Evolutionary conservation across 805 yeast species (phyloP).

Genomic region (Spathaspora sp.): DNA sequence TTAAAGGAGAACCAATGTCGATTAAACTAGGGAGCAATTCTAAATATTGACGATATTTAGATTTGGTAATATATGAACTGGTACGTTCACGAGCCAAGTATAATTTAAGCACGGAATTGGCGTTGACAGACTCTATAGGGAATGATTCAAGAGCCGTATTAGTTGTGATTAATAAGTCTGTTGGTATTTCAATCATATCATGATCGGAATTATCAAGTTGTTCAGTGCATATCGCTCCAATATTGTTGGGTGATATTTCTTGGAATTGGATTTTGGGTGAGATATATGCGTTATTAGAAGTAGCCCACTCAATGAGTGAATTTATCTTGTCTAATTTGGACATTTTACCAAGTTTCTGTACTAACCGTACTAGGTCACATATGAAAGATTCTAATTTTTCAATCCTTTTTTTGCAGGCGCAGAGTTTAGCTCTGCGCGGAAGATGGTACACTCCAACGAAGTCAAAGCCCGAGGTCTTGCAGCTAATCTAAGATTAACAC

Average conservation of each 20-base stretch:
- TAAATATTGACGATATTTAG: conserved; percentile 27
- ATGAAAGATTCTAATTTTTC: background rate
- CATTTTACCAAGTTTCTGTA: background rate
- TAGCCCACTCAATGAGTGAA: conserved; percentile 28
- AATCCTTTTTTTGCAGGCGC: background rate
- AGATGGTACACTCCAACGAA: background rate
- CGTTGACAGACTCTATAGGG: conserved; percentile 11
- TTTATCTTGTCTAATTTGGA: conserved; percentile 3
- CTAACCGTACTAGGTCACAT: background rate
- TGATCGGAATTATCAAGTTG: background rate
- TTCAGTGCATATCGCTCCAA: conserved; percentile 15
- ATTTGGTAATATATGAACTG: conserved; percentile 7
- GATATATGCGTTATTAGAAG: conserved; percentile 24
- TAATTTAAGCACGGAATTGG: conserved; percentile 32
- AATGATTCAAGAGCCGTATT: conserved; percentile 22
- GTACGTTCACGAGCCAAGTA: conserved; percentile 29
- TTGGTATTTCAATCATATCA: conserved; percentile 1
- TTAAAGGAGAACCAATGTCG: conserved; percentile 57
- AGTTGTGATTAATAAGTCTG: conserved; percentile 15
- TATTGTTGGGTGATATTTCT: conserved; percentile 15
- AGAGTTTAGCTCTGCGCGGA: background rate
- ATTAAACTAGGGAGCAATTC: conserved; percentile 31
- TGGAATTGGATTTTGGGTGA: conserved; percentile 20
- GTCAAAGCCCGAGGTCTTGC: background rate
- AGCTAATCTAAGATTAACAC: background rate